phyloP scores from a whole-genome alignment of 257 asterid species.

The Datura wrightii region DNA sequence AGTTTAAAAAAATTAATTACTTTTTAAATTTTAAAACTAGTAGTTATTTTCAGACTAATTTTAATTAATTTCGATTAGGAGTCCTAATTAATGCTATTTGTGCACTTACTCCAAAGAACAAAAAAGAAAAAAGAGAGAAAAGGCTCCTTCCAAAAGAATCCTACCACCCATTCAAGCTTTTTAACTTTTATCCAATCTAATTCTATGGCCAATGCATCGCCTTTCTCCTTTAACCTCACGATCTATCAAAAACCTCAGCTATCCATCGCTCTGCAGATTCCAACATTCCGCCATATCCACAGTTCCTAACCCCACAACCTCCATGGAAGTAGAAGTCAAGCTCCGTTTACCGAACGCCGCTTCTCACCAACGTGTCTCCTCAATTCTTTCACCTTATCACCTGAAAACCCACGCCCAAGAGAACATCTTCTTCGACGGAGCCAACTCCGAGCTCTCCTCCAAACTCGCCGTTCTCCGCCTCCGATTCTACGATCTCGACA shows the following conservation, averaged over 20 bases:
- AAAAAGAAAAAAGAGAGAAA: not conserved
- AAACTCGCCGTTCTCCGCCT: conserved; percentile 84
- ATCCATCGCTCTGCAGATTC: not conserved
- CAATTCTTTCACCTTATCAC: conserved; percentile 66
- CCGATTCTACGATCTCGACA: conserved; percentile 91
- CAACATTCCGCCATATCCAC: not conserved
- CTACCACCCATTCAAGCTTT: not conserved
- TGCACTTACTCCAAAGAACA: too few species aligned
- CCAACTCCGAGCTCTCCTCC: conserved; percentile 68
- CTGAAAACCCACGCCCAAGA: conserved; percentile 73
- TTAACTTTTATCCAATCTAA: not conserved
- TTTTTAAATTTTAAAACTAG: too few species aligned
- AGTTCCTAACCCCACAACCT: not conserved
- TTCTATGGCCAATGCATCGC: not conserved
- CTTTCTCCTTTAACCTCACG: not conserved
- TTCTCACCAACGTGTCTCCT: conserved; percentile 68
- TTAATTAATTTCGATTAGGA: not conserved
- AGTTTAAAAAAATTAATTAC: too few species aligned
- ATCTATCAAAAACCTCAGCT: not conserved
- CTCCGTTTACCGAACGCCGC: conserved; percentile 71
- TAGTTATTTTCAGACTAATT: too few species aligned
- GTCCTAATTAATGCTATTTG: not conserved
- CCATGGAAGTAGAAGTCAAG: conserved; percentile 90
- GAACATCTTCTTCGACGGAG: conserved; percentile 85
- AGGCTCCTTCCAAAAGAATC: not conserved